Evolutionary conservation across 352 stramenopile species (phyloP), one percentile per base, ranked within the genome.

Genomic region (Phytophthora pini): DNA sequence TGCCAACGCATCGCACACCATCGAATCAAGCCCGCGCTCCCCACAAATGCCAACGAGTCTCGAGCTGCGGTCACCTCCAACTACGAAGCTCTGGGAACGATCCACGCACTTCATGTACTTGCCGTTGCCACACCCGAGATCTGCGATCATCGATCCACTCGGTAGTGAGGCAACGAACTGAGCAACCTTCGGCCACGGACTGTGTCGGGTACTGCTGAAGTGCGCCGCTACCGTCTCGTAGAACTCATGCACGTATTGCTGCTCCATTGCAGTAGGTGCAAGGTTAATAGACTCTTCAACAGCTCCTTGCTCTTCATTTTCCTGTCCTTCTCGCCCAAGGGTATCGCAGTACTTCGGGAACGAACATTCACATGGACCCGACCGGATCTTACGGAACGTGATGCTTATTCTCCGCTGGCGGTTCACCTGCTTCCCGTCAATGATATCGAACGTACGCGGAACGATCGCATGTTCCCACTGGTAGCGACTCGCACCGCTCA

Each of bases 71-170:
- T 94, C 87, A 27, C 84, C 82, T 22, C 87, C 87, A 20, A 93
- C 54, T 12, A 84, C 69, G 2, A 77, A 72, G 38, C 75, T 88
- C 59, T 82, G 55, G 9, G 63, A 67, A 12, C 71, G 32, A 44
- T 84, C 65, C 10, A 95, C 79, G 58, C 83, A 93, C 59, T 92
- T 91, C 87, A 95, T 93, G 65, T 96, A 96, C 69, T 96, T 96
- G 48, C 88, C 88, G 43, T 96, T 96, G 41, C 87, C 88, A 40
- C 88, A 96, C 20, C 88, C 88, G 45, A 96, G 82, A 72, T 96
- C 88, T 8, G 82, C 83, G 59, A 96, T 73, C 39, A 91, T 57
- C 7, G 87, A 91, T 1, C 86, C 84, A 12, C 59, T 68, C 22
- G 79, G 74, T 10, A 94, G 51, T 11, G 72, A 70, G 9, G 75